Conservation (phyloP, 148 eudicot genomes). For the Rhododendron griersonianum region DNA sequence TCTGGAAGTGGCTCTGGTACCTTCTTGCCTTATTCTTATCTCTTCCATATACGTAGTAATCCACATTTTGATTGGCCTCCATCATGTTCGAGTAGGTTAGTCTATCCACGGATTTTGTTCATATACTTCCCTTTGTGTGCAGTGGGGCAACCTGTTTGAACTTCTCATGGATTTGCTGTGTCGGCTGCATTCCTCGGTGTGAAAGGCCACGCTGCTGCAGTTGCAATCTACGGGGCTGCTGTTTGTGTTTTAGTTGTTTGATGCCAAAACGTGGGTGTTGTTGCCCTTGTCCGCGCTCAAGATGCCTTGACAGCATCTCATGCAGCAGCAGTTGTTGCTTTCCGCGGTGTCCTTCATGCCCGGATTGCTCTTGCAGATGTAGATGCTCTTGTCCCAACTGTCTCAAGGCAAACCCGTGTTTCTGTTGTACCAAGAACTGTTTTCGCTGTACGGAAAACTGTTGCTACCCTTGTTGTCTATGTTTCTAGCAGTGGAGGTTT, state of each 20-base stretch:
- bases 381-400: slow-evolving; percentile 34
- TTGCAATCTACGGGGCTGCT: slow-evolving; percentile 12
- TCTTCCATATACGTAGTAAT: not conserved
- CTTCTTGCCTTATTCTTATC: not conserved
- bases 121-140: slow-evolving; percentile 15
- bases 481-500: slow-evolving; percentile 27
- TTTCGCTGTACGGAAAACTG: slow-evolving; percentile 46
- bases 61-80: not conserved
- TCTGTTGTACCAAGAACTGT: slow-evolving; percentile 45
- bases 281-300: slow-evolving; percentile 34
- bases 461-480: slow-evolving; percentile 35
- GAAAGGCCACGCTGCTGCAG: slow-evolving; percentile 35
- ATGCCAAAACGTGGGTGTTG: slow-evolving; percentile 13
- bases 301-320: slow-evolving; percentile 27
- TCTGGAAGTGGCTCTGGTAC: slow-evolving; percentile 93
- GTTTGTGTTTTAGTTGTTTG: not conserved
- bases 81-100: slow-evolving; percentile 18
- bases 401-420: slow-evolving; percentile 33
- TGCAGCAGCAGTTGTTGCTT: slow-evolving; percentile 32
- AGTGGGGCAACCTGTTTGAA: slow-evolving; percentile 52
- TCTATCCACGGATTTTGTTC: not conserved
- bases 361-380: slow-evolving; percentile 24
- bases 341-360: slow-evolving; percentile 23
- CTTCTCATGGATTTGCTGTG: slow-evolving; percentile 54
- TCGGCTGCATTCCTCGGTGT: slow-evolving; percentile 26